Base-by-base conservation (phyloP, 345 rosid species). In the Dimocarpus longan region DNA sequence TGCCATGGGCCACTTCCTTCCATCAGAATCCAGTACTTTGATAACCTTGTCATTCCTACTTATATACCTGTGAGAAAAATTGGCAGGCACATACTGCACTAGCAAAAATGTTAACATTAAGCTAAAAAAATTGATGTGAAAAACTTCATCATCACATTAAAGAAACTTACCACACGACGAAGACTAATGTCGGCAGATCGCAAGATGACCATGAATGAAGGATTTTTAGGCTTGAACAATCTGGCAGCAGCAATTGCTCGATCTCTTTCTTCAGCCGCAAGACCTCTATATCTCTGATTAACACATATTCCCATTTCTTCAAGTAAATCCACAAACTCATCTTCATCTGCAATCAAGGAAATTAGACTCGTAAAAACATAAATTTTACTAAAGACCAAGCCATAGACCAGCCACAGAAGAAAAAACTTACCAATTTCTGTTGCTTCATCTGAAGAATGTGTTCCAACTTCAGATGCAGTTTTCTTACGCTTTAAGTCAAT, bases 161-260 rank as follows among this genome's bases (percentile, higher is more conserved):
- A 15, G 18, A 4, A 15, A 15, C 60, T 15, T 54, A 54, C 60
- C 21, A 54, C 6, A 54, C n/a, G n/a, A 16, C 6, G 18, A 15
- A 13, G 18, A 1, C 6, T 3, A 13, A 15, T 16, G n/a, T 52
- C 57, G 16, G 5, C 0, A 12, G n/a, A 19, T 11, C 78, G 75
- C 80, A 81, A 54, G 48, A 81, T 78, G 16, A 84, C 80, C 84
- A 81, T 73, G 82, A 83, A 86, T 68, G 79, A 81, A 19, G 89
- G 89, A 66, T 81, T 82, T 21, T 48, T 68, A 16, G 89, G 88
- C 80, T 82, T 80, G 63, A 70, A 79, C 81, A 43, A 66, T 78
- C 73, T 79, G 37, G 82, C 85, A 62, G 91, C 79, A 57, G 72
- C 73, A 18, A 88, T 68, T 26, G 86, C 88, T 71, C 85, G 81